Evolutionary conservation across 768 basidiomycete genomes (phyloP).

Genomic region (Cantharellus cinnabarinus): DNA sequence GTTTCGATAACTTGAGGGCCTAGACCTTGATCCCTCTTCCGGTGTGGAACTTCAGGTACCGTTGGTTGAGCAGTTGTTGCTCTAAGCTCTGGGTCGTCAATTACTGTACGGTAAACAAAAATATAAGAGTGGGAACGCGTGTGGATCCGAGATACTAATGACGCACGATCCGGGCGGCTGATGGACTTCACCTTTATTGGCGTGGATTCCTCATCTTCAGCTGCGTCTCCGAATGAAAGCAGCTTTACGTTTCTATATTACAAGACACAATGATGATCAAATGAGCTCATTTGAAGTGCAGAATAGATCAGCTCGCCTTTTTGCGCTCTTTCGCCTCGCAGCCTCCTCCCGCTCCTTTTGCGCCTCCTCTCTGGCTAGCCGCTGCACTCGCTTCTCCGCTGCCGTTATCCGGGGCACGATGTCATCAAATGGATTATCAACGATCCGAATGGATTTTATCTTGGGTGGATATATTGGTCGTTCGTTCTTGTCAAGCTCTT

Average conservation of each 20-base stretch:
- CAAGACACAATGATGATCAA: neutral
- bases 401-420: neutral
- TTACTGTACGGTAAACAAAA: conserved; percentile 13
- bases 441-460: no score
- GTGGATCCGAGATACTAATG: neutral
- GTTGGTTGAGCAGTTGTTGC: neutral
- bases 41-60: neutral
- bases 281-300: neutral
- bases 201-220: conserved; percentile 34
- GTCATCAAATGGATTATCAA: no score
- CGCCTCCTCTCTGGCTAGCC: conserved; percentile 53
- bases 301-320: conserved; percentile 41
- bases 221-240: conserved; percentile 69
- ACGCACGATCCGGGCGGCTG: conserved; percentile 64
- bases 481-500: no score
- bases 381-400: conserved; percentile 71
- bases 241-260: conserved; percentile 59
- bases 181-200: conserved; percentile 62
- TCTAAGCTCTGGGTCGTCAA: conserved; percentile 17
- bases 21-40: conserved; percentile 4
- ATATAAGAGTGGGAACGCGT: neutral
- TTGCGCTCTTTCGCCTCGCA: conserved; percentile 51
- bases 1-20: conserved; percentile 6
- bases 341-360: conserved; percentile 64
- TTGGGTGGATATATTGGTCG: no score